Evolutionary conservation across 495 filamentous ascomycete genomes (phyloP), one percentile per base, ranked within the genome.

Genomic region (Lentithecium fluviatile): DNA sequence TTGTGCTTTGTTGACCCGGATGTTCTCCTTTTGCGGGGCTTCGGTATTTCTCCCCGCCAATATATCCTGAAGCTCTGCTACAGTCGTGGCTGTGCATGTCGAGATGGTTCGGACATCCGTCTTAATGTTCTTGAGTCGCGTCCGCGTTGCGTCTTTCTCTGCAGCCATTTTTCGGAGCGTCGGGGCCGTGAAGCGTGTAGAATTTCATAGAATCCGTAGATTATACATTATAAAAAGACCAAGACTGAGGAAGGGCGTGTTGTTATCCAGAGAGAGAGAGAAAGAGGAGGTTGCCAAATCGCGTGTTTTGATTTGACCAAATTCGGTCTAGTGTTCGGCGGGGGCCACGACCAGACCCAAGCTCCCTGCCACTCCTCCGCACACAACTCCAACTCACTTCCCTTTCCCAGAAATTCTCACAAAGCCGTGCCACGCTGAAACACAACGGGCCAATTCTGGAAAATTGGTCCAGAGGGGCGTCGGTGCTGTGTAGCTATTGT

Each of bases 71-170:
- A 62, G 46, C 65, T 66, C 43, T 66, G 73, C 66, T 47, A 80
- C 73, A 10, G 79, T 82, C 37, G 74, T 62, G 37, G 76, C 66
- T 13, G 79, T 75, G 65, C 78, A 81, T 64, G 78, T 80, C 59
- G 77, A 66, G 36, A 75, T 74, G 25, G 79, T 80, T 46, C 73
- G 75, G 56, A 83, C 69, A 20, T 77, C 78, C 46, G 70, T 72
- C 67, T 79, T 82, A 57, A 83, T 62, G 56, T 52, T 62, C 45
- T 59, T 46, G 57, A 64, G 56, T 45, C 51, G 57, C 11, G 45
- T 6, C 29, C 66, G 66, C 62, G 61, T 43, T 43, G 52, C 25
- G 29, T 45, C 57, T 24, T 60, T 51, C 21, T 48, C 26, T 47
- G 52, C 34, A 4, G 60, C 60, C 65, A 68, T 68, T 19, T 13